These are phyloP conservation scores for Helotiales sp. DNA, from an alignment of 2,329 filamentous ascomycete species.

Conservation along the genomic window DNA sequence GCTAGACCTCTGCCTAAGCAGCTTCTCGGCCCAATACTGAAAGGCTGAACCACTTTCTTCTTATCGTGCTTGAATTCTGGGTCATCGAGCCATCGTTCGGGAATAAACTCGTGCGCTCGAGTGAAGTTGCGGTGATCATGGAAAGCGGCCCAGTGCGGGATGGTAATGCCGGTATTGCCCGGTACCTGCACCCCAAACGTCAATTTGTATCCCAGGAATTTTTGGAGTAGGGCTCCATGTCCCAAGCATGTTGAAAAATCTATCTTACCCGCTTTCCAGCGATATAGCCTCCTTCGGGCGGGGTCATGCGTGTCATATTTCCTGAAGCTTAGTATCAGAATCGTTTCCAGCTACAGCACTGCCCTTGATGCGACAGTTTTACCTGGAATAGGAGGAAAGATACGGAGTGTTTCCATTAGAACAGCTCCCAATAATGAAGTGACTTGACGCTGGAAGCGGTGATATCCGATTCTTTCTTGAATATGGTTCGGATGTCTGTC, in stretches of 20 bases:
- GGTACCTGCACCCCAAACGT: no score
- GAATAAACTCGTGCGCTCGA: conserved; percentile 12
- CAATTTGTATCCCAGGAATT: no score
- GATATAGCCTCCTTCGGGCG: not conserved
- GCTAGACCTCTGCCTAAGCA: conserved; percentile 21
- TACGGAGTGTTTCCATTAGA: conserved; percentile 18
- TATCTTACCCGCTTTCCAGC: not conserved
- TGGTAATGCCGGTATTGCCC: not conserved
- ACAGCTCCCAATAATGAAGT: conserved; percentile 12
- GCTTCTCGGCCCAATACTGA: conserved; percentile 15
- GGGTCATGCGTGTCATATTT: not conserved
- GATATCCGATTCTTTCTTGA: conserved; percentile 31
- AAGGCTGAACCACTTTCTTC: conserved; percentile 14
- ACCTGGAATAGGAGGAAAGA: conserved; percentile 16
- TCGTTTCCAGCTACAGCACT: not conserved
- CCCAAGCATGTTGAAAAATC: not conserved
- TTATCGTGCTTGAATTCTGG: conserved; percentile 14
- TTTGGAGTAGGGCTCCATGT: not conserved
- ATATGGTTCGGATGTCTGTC: conserved; percentile 42
- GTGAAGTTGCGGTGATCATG: conserved; percentile 15
- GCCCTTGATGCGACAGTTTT: no score
- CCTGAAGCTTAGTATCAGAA: not conserved
- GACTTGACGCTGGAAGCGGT: conserved; percentile 13
- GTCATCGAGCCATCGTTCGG: conserved; percentile 36
- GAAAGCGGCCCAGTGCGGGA: conserved; percentile 9